A percentile compares a stretch with the other conserved stretches of the same genome.
phyloP scores from a whole-genome alignment of 2,329 filamentous ascomycete species.

The Phyllosticta ampelicida region DNA sequence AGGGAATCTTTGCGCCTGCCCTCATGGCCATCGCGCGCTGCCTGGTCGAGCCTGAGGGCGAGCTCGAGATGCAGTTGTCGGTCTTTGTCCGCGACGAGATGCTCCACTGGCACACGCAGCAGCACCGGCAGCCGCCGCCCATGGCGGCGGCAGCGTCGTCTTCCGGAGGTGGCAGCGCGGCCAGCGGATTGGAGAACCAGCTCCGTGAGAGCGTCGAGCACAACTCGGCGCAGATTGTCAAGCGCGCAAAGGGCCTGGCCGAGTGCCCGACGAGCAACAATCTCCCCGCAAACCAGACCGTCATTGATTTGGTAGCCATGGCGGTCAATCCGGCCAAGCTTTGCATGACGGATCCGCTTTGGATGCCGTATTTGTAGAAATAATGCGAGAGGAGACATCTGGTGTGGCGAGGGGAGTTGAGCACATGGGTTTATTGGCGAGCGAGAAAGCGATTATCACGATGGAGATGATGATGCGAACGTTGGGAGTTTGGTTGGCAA shows the following conservation, averaged over 20 bases:
- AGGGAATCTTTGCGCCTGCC: conserved; percentile 90
- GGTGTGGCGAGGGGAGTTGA: too few relatives aligned
- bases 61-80: conserved; percentile 89
- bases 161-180: neutral
- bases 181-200: conserved; percentile 44
- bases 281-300: conserved; percentile 90
- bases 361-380: conserved; percentile 88
- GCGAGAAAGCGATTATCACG: neutral
- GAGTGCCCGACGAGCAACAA: conserved; percentile 61
- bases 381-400: neutral
- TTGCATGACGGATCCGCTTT: conserved; percentile 79
- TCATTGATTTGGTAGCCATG: conserved; percentile 86
- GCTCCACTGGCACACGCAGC: conserved; percentile 87
- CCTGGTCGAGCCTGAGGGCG: conserved; percentile 67
- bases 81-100: conserved; percentile 97
- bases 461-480: too few relatives aligned
- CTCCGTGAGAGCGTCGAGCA: conserved; percentile 69
- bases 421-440: neutral
- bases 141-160: neutral
- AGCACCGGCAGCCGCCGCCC: conserved; percentile 47
- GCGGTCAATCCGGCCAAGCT: conserved; percentile 88
- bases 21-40: conserved; percentile 95
- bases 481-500: too few relatives aligned
- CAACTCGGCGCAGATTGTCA: conserved; percentile 87
- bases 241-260: conserved; percentile 75